phyloP scores from a whole-genome alignment of 371 early-diverging fungal species.

The Encephalitozoon intestinalis region DNA sequence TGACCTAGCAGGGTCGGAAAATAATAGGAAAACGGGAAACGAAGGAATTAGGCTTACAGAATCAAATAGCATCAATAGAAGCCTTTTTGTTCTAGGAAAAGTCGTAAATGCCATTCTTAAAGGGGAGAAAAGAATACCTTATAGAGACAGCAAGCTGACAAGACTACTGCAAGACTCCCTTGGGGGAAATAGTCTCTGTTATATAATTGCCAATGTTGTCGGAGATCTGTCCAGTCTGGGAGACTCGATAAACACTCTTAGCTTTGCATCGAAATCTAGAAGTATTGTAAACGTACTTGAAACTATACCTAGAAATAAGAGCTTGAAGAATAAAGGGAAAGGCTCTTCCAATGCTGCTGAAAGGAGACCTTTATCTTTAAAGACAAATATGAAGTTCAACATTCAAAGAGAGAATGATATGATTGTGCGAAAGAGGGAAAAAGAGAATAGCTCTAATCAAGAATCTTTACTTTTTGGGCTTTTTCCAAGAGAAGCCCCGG shows the following conservation, averaged over 20 bases:
- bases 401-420: background rate
- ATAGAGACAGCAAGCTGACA: conserved; percentile 92
- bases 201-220: conserved; percentile 67
- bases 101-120: conserved; percentile 67
- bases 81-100: conserved; percentile 67
- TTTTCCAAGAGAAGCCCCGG: background rate
- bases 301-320: background rate
- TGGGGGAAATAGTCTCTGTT: conserved; percentile 88
- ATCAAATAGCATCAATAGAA: conserved; percentile 67
- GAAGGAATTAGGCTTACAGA: conserved; percentile 65
- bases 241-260: conserved; percentile 63
- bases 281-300: conserved; percentile 63
- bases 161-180: conserved; percentile 91
- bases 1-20: conserved; percentile 70
- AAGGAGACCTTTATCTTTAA: conserved; percentile 6
- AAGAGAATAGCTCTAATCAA: background rate
- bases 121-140: conserved; percentile 69
- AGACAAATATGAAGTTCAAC: conserved; percentile 9
- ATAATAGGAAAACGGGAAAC: conserved; percentile 68
- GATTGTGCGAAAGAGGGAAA: background rate
- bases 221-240: conserved; percentile 60
- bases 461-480: no score
- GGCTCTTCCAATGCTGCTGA: background rate
- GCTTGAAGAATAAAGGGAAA: background rate
- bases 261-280: conserved; percentile 66